Percentiles rank a stretch among this genome's conserved stretches.
Evolutionary conservation across 352 stramenopile species (phyloP).

Genomic region (Halophytophthora batemanensis): DNA sequence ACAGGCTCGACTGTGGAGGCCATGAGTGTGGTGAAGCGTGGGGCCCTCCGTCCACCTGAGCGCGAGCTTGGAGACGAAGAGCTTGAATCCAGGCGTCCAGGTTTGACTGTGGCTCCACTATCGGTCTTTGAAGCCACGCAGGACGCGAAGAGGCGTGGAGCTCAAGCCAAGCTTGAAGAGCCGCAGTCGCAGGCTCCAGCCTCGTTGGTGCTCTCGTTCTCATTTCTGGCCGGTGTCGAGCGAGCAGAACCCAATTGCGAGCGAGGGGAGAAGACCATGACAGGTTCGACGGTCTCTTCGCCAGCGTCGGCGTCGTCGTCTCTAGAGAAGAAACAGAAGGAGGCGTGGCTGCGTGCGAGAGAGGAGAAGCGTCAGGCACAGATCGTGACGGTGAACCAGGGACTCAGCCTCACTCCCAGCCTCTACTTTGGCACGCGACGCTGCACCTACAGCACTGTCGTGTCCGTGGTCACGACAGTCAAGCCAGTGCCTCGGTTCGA

Average conservation of each 20-base stretch:
- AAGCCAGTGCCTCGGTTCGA: slow-evolving; percentile 27
- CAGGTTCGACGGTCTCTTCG: neutral
- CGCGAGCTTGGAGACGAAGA: no score
- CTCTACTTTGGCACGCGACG: slow-evolving; percentile 73
- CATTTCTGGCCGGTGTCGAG: neutral
- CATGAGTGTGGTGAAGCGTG: no score
- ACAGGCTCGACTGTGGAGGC: neutral
- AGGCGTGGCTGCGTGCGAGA: slow-evolving; percentile 45
- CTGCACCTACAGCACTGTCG: slow-evolving; percentile 71
- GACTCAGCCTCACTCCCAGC: slow-evolving; percentile 44
- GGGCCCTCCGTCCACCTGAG: no score
- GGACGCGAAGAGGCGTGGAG: neutral
- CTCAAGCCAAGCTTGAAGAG: slow-evolving; percentile 10
- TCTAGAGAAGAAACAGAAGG: slow-evolving; percentile 23
- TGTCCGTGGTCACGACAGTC: slow-evolving; percentile 64
- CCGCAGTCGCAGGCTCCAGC: neutral
- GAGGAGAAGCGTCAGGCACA: slow-evolving; percentile 46
- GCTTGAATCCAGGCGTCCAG: neutral
- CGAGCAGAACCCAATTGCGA: no score
- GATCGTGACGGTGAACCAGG: slow-evolving; percentile 60
- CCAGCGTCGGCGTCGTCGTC: slow-evolving; percentile 1
- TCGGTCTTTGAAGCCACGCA: slow-evolving; percentile 3
- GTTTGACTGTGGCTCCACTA: slow-evolving; percentile 2
- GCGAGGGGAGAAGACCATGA: slow-evolving; percentile 8
- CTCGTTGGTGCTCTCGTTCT: neutral